Evolutionary conservation across 1,284 basidiomycete genomes (phyloP).

Genomic region (Malassezia pachydermatis): DNA sequence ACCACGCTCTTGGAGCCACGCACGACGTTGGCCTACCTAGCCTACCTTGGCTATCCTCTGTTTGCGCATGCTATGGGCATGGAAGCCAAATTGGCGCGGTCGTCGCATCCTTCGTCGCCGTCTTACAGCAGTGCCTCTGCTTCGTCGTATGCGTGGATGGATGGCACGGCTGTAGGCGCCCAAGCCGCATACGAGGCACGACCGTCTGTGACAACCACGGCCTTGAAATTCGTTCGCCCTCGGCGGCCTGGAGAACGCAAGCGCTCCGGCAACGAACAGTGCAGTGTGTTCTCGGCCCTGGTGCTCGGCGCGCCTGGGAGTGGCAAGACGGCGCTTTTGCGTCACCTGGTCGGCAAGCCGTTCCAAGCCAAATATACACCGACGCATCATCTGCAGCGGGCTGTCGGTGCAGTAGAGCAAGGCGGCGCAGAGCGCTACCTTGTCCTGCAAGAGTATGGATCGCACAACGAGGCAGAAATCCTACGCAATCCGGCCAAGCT

Average conservation of each 20-base stretch:
- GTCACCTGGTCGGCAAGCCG: constrained; percentile 73
- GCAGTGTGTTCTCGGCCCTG: constrained; percentile 57
- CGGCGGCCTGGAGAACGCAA: constrained; percentile 63
- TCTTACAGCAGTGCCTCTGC: constrained; percentile 5
- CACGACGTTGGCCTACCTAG: constrained; percentile 87
- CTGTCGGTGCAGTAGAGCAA: constrained; percentile 90
- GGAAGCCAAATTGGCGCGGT: constrained; percentile 11
- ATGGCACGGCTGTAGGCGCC: constrained; percentile 2
- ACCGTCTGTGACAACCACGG: constrained; percentile 30
- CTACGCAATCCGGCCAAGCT: constrained; percentile 80
- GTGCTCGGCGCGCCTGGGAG: constrained; percentile 90
- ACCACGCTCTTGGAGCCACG: constrained; percentile 85
- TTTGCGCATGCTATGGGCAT: constrained; percentile 21
- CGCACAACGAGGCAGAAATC: constrained; percentile 71
- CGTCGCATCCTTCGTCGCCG: constrained; percentile 11
- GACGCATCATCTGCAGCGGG: constrained; percentile 76
- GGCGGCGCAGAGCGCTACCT: constrained; percentile 90
- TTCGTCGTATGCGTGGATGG: constrained; percentile 15
- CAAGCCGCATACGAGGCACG: background rate
- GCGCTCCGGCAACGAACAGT: constrained; percentile 50
- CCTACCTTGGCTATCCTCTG: constrained; percentile 72
- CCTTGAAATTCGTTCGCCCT: constrained; percentile 49
- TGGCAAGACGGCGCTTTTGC: constrained; percentile 79
- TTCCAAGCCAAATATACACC: constrained; percentile 59
- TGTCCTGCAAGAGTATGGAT: constrained; percentile 79